These are phyloP conservation scores for Alectoria sarmentosa DNA, from an alignment of 495 filamentous ascomycete genomes.

Conservation along the genomic window DNA sequence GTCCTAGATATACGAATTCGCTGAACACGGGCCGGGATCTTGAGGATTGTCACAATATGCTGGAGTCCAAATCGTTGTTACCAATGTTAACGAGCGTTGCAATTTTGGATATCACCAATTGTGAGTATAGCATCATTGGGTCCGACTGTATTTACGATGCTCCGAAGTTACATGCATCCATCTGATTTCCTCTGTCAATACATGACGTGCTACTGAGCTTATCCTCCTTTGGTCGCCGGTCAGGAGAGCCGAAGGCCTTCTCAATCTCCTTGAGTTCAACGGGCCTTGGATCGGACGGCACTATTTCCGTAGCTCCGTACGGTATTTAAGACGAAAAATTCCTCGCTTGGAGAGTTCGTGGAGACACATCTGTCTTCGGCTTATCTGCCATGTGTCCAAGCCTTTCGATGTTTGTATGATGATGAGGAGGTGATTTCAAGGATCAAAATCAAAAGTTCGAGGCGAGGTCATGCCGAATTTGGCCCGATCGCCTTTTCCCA, in stretches of 20 bases:
- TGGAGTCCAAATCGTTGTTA: not conserved
- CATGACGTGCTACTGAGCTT: not conserved
- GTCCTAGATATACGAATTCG: constrained; percentile 16
- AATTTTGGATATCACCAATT: not conserved
- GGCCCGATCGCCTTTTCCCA: too few relatives aligned
- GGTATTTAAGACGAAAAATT: too few relatives aligned
- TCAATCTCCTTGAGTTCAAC: not conserved
- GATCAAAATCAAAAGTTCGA: too few relatives aligned
- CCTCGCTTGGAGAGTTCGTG: too few relatives aligned
- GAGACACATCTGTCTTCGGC: too few relatives aligned
- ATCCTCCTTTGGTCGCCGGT: not conserved
- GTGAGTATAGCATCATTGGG: not conserved
- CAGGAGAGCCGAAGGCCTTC: not conserved
- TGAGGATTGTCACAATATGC: not conserved
- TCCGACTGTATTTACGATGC: not conserved
- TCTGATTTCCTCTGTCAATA: not conserved
- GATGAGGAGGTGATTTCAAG: too few relatives aligned
- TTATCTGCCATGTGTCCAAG: too few relatives aligned
- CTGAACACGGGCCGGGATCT: constrained; percentile 2
- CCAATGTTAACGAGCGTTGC: not conserved
- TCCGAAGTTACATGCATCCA: not conserved
- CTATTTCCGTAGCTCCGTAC: not conserved
- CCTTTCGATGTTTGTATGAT: too few relatives aligned
- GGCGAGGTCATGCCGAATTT: too few relatives aligned
- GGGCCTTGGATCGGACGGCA: not conserved